Evolutionary conservation across 1,284 basidiomycete species (phyloP).

Genomic region (Cutaneotrichosporon cavernicola): DNA sequence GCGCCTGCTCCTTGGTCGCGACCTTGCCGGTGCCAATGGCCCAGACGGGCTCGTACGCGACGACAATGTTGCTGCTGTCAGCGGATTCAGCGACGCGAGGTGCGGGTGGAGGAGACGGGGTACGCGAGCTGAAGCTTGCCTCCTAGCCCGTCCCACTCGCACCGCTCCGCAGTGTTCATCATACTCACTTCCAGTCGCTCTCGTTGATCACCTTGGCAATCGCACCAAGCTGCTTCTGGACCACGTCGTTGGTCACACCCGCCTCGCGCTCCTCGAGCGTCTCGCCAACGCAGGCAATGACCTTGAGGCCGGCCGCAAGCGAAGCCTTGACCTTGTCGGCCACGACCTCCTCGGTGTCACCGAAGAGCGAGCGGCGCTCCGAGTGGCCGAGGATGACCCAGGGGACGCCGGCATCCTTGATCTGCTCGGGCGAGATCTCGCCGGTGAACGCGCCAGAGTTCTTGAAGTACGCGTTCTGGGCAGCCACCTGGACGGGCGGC

Average conservation of each 20-base stretch:
- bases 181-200: constrained; percentile 73
- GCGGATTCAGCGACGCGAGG: neutral
- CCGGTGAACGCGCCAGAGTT: constrained; percentile 90
- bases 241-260: constrained; percentile 73
- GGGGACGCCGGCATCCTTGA: constrained; percentile 79
- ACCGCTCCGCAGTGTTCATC: neutral
- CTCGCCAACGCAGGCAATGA: constrained; percentile 97
- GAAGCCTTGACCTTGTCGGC: constrained; percentile 78
- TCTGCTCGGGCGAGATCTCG: constrained; percentile 82
- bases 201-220: constrained; percentile 65
- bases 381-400: constrained; percentile 98
- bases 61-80: constrained; percentile 71
- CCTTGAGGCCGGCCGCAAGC: constrained; percentile 65
- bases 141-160: neutral
- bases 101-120: too few species aligned
- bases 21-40: constrained; percentile 98
- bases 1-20: constrained; percentile 76
- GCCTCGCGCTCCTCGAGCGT: constrained; percentile 85
- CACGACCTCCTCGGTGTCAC: constrained; percentile 79
- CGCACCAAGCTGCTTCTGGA: constrained; percentile 77
- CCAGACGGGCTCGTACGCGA: constrained; percentile 98
- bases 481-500: constrained; percentile 71
- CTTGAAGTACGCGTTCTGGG: constrained; percentile 90
- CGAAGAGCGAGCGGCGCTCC: constrained; percentile 89
- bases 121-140: constrained; percentile 8